These are phyloP conservation scores for Tetracladium maxilliforme DNA, from an alignment of 2,329 filamentous ascomycete species.

Conservation along the genomic window DNA sequence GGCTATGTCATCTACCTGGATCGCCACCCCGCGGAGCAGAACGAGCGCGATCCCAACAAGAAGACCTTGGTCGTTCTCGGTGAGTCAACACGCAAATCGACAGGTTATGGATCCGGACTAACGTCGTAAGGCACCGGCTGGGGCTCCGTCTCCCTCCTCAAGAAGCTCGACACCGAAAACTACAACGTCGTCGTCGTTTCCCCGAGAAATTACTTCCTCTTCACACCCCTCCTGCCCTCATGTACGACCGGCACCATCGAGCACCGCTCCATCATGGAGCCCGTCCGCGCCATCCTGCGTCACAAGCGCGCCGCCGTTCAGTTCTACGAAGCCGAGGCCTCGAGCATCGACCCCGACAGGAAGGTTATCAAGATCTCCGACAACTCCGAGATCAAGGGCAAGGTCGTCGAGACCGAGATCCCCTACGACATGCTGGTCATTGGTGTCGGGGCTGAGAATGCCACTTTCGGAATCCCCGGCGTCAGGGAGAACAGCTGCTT, in stretches of 20 bases:
- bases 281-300: conserved; percentile 86
- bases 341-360: conserved; percentile 84
- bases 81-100: conserved; percentile 25
- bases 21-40: conserved; percentile 69
- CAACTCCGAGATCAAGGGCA: conserved; percentile 83
- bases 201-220: conserved; percentile 98
- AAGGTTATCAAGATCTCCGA: conserved; percentile 83
- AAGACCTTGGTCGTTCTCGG: conserved; percentile 95
- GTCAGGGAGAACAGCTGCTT: conserved; percentile 94
- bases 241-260: conserved; percentile 96
- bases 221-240: conserved; percentile 91
- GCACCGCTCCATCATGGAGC: conserved; percentile 99
- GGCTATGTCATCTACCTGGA: conserved; percentile 72
- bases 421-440: conserved; percentile 97
- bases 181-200: conserved; percentile 98
- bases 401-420: conserved; percentile 70
- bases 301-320: conserved; percentile 89
- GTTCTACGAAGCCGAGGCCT: conserved; percentile 96
- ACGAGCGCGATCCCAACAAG: conserved; percentile 69
- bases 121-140: conserved; percentile 56
- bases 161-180: conserved; percentile 97
- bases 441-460: conserved; percentile 94
- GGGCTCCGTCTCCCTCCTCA: conserved; percentile 90
- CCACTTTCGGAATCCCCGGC: conserved; percentile 93
- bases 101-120: conserved; percentile 1